Conservation (phyloP, 495 filamentous ascomycete genomes). For the Cercophora newfieldiana region DNA sequence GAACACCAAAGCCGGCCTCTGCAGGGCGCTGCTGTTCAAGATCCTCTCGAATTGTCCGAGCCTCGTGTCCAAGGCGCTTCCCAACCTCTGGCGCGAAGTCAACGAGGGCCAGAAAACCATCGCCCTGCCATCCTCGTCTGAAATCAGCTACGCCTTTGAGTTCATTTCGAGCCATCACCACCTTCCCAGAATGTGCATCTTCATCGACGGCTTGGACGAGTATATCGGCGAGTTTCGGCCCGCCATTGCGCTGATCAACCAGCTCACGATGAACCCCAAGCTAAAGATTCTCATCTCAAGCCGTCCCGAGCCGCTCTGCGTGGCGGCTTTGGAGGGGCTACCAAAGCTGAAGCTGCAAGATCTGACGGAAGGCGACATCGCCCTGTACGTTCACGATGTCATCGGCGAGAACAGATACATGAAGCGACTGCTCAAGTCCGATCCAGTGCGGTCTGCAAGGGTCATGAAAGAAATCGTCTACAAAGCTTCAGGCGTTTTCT, state of each 20-base stretch:
- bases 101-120: not conserved
- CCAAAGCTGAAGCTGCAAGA: not conserved
- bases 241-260: not conserved
- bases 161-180: not conserved
- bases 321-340: not conserved
- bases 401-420: too few species aligned
- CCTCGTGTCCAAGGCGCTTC: not conserved
- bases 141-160: not conserved
- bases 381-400: not conserved
- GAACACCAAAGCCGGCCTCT: not conserved
- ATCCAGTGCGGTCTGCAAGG: too few species aligned
- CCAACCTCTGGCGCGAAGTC: not conserved
- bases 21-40: not conserved
- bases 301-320: not conserved
- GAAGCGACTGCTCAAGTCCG: too few species aligned
- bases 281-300: not conserved
- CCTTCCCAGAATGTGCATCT: not conserved
- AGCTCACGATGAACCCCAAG: not conserved
- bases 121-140: not conserved
- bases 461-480: too few species aligned
- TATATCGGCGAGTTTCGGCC: not conserved
- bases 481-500: too few species aligned
- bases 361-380: not conserved
- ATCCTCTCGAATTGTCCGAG: not conserved
- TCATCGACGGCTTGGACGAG: conserved; percentile 1